Percentiles rank a stretch among this genome's conserved stretches.
phyloP scores from a whole-genome alignment of 345 rosid genomes.

The Carallia pectinifolia region DNA sequence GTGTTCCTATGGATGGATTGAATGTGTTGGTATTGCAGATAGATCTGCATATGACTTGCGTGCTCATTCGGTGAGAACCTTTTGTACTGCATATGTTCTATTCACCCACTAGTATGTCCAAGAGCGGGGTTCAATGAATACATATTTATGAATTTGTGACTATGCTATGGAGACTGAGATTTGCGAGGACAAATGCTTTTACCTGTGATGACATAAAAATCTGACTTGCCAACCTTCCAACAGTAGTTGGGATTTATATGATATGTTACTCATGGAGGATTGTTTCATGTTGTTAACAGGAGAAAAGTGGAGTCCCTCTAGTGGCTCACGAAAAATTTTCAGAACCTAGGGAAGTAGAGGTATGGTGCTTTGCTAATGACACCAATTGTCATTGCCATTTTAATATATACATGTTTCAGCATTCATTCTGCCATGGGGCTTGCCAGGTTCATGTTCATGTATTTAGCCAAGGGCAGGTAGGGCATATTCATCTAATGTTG shows the following conservation, averaged over 20 bases:
- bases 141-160: background rate
- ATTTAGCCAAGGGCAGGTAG: too few relatives aligned
- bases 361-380: slow-evolving; percentile 20
- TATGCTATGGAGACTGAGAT: too few relatives aligned
- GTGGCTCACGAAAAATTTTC: slow-evolving; percentile 82
- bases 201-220: background rate
- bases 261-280: slow-evolving; percentile 4
- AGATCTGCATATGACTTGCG: slow-evolving; percentile 85
- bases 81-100: too few relatives aligned
- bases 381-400: background rate
- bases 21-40: slow-evolving; percentile 98
- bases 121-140: background rate
- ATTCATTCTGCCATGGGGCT: background rate
- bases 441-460: background rate
- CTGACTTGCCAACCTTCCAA: too few relatives aligned
- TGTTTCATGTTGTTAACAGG: slow-evolving; percentile 41
- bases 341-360: slow-evolving; percentile 95
- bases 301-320: slow-evolving; percentile 76
- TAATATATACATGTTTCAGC: background rate
- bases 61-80: slow-evolving; percentile 69
- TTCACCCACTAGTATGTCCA: too few relatives aligned
- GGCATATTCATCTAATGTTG: too few relatives aligned
- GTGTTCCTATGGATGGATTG: slow-evolving; percentile 91
- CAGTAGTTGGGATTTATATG: background rate
- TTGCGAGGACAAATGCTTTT: background rate